A percentile compares a stretch with the other conserved stretches of the same genome.
Conservation (phyloP, 306 rosid species). For the Herpetospermum pedunculosum region DNA sequence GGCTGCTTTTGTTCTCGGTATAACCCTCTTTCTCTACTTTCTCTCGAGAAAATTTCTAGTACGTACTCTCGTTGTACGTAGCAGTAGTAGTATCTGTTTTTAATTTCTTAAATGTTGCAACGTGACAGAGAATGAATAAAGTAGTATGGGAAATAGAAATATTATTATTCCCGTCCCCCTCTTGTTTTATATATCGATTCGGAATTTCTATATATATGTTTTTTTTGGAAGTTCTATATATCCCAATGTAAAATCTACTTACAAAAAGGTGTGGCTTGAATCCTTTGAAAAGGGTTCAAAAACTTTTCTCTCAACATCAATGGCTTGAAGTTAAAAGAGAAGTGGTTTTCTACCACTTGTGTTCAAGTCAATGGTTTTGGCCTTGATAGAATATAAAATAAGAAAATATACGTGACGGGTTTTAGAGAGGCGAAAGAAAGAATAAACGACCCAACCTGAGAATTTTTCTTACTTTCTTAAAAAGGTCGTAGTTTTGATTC, state of each 20-base stretch:
- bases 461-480: too few species aligned
- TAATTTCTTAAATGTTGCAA: background rate
- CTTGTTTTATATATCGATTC: too few species aligned
- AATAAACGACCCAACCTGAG: too few species aligned
- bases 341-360: background rate
- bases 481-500: too few species aligned
- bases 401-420: background rate
- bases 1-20: slow-evolving; percentile 67
- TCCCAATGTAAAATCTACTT: too few species aligned
- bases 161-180: background rate
- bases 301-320: background rate
- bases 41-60: background rate
- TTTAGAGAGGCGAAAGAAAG: too few species aligned
- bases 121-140: too few species aligned
- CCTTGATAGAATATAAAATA: background rate
- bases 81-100: too few species aligned
- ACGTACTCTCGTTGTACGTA: too few species aligned
- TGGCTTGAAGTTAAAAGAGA: background rate
- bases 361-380: background rate
- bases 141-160: background rate
- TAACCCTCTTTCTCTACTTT: background rate
- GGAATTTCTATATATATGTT: background rate
- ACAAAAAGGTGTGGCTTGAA: background rate
- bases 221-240: background rate
- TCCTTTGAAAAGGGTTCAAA: background rate